Evolutionary conservation across 1,284 basidiomycete species (phyloP), one percentile per base, ranked within the genome.

Genomic region (Spongispora temasekensis): DNA sequence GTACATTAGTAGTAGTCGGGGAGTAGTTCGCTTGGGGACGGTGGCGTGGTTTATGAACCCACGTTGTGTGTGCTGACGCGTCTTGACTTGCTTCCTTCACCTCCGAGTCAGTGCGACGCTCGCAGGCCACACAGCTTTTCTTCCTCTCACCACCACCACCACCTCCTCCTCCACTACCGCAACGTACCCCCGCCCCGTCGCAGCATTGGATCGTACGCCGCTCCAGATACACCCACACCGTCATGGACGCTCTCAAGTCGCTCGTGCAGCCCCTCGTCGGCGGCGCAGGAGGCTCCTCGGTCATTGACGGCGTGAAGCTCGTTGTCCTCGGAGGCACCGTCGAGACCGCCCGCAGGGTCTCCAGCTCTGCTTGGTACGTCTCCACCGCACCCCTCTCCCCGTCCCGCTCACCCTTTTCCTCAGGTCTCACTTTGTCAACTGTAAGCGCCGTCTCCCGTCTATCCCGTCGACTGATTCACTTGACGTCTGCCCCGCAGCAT

Each of bases 301-400:
- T 91, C 79, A 83, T 92, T 76, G 90, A 92, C 71, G 91, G 90
- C 65, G 86, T 92, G 80, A 93, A 93, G 77, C 89, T 93, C 70
- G 90, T 93, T 75, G 89, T 93, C 55, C 81, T 93, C 57, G 90
- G 90, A 64, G 90, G 91, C 62, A 92, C 91, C 5, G 90, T 93
- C 62, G 91, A 93, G 78, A 93, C 90, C 2, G 91, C 90, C 1
- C 80, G 91, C 67, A 80, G 91, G 66, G 85, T 91, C 52, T 89
- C 89, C 23, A 90, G 88, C 74, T 88, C 88, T 61, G 91, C 89
- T 53, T 93, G 90, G 90, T 89, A 68, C 58, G 80, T 74, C 15
- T 40, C 37, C 53, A 19, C 12, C 54, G 31, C 9, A 6, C 9
- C 27, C 44, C 7, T n/a, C 7, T 28, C 50, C 4, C 28, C n/a